Conservation (phyloP, 352 stramenopile species). For the Phytophthora pini region DNA sequence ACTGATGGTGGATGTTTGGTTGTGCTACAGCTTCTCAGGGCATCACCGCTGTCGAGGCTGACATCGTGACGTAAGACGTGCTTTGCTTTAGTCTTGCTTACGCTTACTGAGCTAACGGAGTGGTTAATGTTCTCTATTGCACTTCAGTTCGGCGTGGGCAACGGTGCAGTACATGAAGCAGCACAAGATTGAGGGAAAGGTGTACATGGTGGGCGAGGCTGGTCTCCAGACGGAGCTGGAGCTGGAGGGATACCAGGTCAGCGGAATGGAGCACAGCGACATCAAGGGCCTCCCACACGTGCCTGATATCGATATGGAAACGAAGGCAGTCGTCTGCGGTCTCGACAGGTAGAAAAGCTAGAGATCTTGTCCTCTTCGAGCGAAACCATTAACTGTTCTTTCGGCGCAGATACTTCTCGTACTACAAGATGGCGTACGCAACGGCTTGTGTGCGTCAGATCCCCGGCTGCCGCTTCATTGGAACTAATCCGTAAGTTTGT, state of each 20-base stretch:
- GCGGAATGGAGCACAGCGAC: slow-evolving; percentile 73
- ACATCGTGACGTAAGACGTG: slow-evolving; percentile 79
- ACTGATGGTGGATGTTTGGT: slow-evolving; percentile 7
- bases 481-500: slow-evolving; percentile 75
- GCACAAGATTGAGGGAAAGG: slow-evolving; percentile 75
- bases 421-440: slow-evolving; percentile 89
- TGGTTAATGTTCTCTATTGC: not conserved
- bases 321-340: slow-evolving; percentile 83
- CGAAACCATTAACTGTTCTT: slow-evolving; percentile 4
- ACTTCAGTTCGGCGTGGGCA: slow-evolving; percentile 76
- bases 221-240: slow-evolving; percentile 73
- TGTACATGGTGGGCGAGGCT: slow-evolving; percentile 85
- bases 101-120: not conserved
- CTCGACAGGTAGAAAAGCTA: slow-evolving; percentile 60
- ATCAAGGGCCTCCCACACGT: slow-evolving; percentile 71
- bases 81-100: not conserved
- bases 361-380: not conserved
- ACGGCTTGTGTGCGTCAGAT: slow-evolving; percentile 75
- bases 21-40: slow-evolving; percentile 65
- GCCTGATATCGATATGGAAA: slow-evolving; percentile 71
- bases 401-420: slow-evolving; percentile 65
- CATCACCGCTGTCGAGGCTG: slow-evolving; percentile 64
- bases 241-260: slow-evolving; percentile 70
- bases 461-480: slow-evolving; percentile 80
- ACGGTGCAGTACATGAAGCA: slow-evolving; percentile 85